Conservation (phyloP, 1,284 basidiomycete genomes). For the Pyrrhoderma noxium region DNA sequence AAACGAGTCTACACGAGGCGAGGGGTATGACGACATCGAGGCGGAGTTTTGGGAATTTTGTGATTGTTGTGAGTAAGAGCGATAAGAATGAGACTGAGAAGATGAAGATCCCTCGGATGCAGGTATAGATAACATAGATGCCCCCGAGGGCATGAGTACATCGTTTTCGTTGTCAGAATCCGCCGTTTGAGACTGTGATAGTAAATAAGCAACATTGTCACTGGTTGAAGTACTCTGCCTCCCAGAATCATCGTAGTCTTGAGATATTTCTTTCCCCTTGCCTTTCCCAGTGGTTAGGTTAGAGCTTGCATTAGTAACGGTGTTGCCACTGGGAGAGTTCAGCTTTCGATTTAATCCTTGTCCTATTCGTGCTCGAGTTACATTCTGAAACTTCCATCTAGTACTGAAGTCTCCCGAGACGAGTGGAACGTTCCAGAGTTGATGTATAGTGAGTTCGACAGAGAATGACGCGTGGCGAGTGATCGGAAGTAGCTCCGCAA, state of each 20-base stretch:
- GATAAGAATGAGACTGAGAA: slow-evolving; percentile 3
- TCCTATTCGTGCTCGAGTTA: slow-evolving; percentile 29
- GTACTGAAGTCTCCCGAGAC: slow-evolving; percentile 69
- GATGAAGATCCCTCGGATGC: slow-evolving; percentile 6
- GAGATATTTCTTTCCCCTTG: slow-evolving; percentile 28
- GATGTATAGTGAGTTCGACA: slow-evolving; percentile 58
- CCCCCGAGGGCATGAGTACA: slow-evolving; percentile 4
- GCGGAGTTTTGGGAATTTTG: no score
- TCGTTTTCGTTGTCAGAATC: slow-evolving; percentile 11
- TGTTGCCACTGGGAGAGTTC: not conserved
- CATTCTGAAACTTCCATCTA: slow-evolving; percentile 70
- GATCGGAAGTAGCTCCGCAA: slow-evolving; percentile 47
- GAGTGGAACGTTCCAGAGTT: slow-evolving; percentile 70
- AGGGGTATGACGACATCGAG: no score
- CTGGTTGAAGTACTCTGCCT: no score
- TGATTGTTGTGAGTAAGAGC: no score
- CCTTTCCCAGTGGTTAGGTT: slow-evolving; percentile 21
- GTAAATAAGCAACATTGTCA: no score
- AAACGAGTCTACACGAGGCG: not conserved
- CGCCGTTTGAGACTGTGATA: no score
- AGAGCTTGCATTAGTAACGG: not conserved
- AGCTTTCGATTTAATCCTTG: slow-evolving; percentile 23
- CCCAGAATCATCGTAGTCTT: no score
- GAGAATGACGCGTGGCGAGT: slow-evolving; percentile 61
- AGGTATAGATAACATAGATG: slow-evolving; percentile 5